Evolutionary conservation across 768 basidiomycete genomes (phyloP), one percentile per base, ranked within the genome.

Genomic region (Clitopilus passeckerianus): DNA sequence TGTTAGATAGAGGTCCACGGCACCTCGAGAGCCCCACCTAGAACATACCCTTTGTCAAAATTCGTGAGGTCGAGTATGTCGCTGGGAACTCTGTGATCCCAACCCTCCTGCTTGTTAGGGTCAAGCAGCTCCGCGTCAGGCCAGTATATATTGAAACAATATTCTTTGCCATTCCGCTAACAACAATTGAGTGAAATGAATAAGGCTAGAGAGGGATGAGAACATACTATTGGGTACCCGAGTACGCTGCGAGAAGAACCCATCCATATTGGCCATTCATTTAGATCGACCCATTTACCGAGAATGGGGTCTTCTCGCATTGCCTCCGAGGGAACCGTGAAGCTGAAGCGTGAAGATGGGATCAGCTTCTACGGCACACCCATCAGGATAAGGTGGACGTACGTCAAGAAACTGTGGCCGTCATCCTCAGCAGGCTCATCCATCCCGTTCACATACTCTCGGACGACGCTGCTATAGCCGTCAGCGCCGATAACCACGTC

Each of bases 401-500:
- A 73, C 14, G 72, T 71, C 6, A 75, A 58, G n/a, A 70, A 67
- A 15, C 74, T 54, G 24, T 70, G 67, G 15, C 66, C 66, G 50
- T 71, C 70, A 24, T 54, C 61, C n/a, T 54, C 67, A 62, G 68
- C 70, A 15, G 57, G 58, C 46, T 67, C 54, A 41, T 64, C 54
- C 22, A 68, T 61, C 15, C 68, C 72, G 16, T 69, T 64, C 6
- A 77, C 71, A 6, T 65, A 63, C 7, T 66, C 65, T 34, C 80
- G 72, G 16, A 76, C 66, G 24, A 72, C 56, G 56, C 78, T 84
- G 16, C 71, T 67, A 43, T 72, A 73, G 5, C 87, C 86, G 67
- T 87, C 86, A 4, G 86, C 86, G 34, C 82, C 86, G 20, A 87
- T 75, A 55, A 87, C 71, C 24, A 86, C 70, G 65, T 88, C 84